Base-by-base conservation (phyloP, 441 rosid species). In the Pelargonium australe region DNA sequence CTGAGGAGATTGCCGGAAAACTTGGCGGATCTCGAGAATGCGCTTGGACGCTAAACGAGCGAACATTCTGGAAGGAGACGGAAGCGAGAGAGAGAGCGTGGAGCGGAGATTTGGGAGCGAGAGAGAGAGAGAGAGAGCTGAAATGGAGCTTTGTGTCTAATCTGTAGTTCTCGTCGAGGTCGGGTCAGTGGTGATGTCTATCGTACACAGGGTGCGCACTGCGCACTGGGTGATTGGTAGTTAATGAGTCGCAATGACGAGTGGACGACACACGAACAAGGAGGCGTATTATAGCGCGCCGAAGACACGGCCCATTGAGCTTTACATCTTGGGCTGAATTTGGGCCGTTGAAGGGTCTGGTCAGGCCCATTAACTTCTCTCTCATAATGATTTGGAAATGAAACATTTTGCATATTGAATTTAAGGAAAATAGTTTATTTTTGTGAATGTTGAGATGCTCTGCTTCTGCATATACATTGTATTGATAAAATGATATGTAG, bases 21-120 rank as follows among this genome's bases (percentile, higher is more conserved):
- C 89, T 75, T 84, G 94, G 77, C 90, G 89, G 85, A 95, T 85
- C 87, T 90, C 96, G 49, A 75, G 83, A 63, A 92, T 80, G 53
- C 90, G 97, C 81, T 81, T 77, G 61, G 91, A 79, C 23, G 89
- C 89, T 37, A 90, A 86, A 64, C 97, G 91, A 76, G 80, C 87
- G 44, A 92, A 85, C 99, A 95, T 91, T 78, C 81, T 89, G 63
- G 65, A 23, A 40, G 43, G 43, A 40, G 43, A 40, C 9, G 43
- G 43, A 40, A 1, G 43, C 43, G 43, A 40, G 43, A 40, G 43
- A 55, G 25, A 58, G 68, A 67, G 68, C 44, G 41, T 5, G 7
- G 65, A 65, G 31, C 63, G 61, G 61, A 44, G 64, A 65, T 68
- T 69, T 68, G 65, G 55, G 64, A 34, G 40, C 40, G 72, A 57